Evolutionary conservation across 75 land plant species (phyloP).

Genomic region (Picea glauca): DNA sequence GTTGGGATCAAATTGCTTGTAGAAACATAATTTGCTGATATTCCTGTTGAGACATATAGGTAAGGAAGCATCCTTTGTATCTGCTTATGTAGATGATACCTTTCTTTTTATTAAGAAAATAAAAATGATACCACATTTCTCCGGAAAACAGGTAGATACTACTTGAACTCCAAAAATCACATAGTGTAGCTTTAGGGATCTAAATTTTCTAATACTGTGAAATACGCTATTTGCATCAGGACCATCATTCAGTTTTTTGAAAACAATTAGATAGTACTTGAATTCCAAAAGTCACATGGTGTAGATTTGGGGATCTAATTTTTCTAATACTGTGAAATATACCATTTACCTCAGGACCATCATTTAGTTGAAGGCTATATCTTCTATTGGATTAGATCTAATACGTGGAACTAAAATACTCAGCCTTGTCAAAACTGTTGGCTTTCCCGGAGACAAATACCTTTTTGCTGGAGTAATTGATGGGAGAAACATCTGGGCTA

Average conservation of each 20-base stretch:
- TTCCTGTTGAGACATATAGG: conserved; percentile 35
- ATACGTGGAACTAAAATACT: conserved; percentile 33
- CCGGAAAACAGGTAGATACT: background rate
- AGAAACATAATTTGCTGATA: conserved; percentile 29
- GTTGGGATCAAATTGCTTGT: conserved; percentile 17
- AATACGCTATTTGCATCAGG: conserved; percentile 1
- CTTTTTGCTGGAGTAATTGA: too few species aligned
- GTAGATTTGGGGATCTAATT: background rate
- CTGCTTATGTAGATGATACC: background rate
- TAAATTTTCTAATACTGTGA: background rate
- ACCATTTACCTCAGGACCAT: conserved; percentile 6
- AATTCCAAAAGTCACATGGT: background rate
- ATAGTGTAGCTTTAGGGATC: background rate
- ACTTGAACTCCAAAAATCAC: background rate
- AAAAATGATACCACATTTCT: background rate
- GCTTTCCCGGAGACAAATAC: too few species aligned
- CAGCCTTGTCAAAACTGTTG: too few species aligned
- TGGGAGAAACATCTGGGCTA: too few species aligned
- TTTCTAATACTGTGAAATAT: background rate
- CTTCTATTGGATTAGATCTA: conserved; percentile 28
- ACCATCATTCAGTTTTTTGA: conserved; percentile 10
- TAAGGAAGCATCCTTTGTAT: conserved; percentile 7
- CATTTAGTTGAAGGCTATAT: conserved; percentile 13
- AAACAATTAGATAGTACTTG: background rate
- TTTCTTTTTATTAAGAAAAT: background rate